A percentile compares a stretch with the other conserved stretches of the same genome.
Evolutionary conservation across 345 rosid genomes (phyloP).

Genomic region (Eucalyptus polyanthemos): DNA sequence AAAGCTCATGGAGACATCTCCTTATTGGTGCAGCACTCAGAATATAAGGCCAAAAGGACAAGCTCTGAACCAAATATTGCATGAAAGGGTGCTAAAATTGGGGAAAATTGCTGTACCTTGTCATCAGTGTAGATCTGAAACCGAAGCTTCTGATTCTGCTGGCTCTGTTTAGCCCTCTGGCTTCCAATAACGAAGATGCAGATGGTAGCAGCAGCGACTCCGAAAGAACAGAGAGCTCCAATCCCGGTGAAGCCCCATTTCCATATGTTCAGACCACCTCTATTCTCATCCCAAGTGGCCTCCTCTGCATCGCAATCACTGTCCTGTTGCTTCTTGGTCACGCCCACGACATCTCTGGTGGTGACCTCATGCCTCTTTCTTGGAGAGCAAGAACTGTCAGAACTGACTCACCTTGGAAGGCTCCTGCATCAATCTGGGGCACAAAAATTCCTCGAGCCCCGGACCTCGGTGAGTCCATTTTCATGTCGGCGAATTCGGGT

Average conservation of each 20-base stretch:
- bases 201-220: conserved; percentile 88
- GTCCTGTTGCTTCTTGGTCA: not conserved
- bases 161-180: conserved; percentile 33
- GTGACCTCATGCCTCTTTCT: conserved; percentile 3
- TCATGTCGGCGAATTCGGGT: conserved; percentile 94
- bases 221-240: conserved; percentile 87
- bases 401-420: conserved; percentile 23
- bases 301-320: not conserved
- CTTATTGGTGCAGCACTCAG: not conserved
- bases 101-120: not conserved
- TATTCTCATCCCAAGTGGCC: conserved; percentile 23
- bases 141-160: conserved; percentile 22
- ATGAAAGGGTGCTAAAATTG: not conserved
- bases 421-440: conserved; percentile 23
- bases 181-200: conserved; percentile 53
- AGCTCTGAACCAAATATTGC: not conserved
- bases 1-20: not conserved
- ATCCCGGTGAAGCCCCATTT: conserved; percentile 75
- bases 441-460: conserved; percentile 2
- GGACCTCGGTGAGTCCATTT: conserved; percentile 58
- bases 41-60: not conserved
- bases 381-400: conserved; percentile 26
- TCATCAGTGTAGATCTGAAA: not conserved
- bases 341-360: not conserved
- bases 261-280: conserved; percentile 45